A percentile compares a stretch with the other conserved stretches of the same genome.
These are phyloP conservation scores for Mycena pura DNA, from an alignment of 768 basidiomycete species.

Conservation along the genomic window DNA sequence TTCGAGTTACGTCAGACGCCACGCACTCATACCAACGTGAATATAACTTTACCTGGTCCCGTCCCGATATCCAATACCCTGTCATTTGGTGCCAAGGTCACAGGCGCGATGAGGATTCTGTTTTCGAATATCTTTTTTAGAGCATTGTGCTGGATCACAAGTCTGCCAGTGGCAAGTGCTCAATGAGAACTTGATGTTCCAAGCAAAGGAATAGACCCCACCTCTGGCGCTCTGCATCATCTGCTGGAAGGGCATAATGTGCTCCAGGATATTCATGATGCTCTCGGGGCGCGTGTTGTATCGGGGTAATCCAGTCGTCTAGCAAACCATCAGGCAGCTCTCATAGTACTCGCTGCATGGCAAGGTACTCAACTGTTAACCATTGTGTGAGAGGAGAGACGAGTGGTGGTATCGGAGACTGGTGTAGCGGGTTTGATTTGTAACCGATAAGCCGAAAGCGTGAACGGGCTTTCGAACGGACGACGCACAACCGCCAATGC, in stretches of 20 bases:
- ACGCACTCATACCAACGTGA: background rate
- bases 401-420: too few relatives aligned
- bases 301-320: background rate
- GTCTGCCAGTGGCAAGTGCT: slow-evolving; percentile 3
- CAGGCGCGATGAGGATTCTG: slow-evolving; percentile 7
- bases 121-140: slow-evolving; percentile 11
- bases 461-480: too few relatives aligned
- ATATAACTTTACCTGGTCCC: slow-evolving; percentile 4
- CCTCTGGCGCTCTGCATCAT: slow-evolving; percentile 5
- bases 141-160: slow-evolving; percentile 18
- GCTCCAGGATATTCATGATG: slow-evolving; percentile 13
- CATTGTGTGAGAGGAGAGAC: too few relatives aligned
- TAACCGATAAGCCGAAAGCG: too few relatives aligned
- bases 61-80: slow-evolving; percentile 6
- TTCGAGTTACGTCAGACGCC: background rate
- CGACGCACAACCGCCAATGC: too few relatives aligned
- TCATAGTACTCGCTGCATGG: too few relatives aligned
- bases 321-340: too few relatives aligned
- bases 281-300: background rate
- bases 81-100: background rate
- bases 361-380: too few relatives aligned
- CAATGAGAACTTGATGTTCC: background rate
- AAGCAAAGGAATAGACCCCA: background rate
- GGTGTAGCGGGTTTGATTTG: too few relatives aligned
- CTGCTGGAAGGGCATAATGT: slow-evolving; percentile 12